Evolutionary conservation across 257 asterid species (phyloP).

Genomic region (Apocynum venetum): DNA sequence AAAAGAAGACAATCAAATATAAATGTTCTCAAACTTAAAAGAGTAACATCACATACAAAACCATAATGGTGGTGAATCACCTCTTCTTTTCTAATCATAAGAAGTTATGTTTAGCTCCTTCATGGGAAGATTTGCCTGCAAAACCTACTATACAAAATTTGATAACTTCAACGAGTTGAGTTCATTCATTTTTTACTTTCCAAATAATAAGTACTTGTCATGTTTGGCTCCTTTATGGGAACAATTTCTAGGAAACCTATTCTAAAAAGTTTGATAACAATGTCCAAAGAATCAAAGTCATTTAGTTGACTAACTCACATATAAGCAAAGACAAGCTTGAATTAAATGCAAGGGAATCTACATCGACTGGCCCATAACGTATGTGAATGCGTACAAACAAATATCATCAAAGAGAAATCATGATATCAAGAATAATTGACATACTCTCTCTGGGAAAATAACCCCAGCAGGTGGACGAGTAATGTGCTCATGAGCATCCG

Average conservation of each 20-base stretch:
- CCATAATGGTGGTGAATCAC: not conserved
- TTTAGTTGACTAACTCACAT: not conserved
- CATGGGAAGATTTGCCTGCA: not conserved
- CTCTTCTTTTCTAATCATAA: too few species aligned
- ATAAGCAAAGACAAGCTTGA: too few species aligned
- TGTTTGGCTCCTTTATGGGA: not conserved
- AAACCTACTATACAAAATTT: not conserved
- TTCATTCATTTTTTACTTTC: not conserved
- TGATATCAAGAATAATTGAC: not conserved
- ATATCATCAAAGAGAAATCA: not conserved
- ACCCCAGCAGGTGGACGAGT: conserved; percentile 85
- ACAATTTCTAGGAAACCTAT: not conserved
- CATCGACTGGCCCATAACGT: not conserved
- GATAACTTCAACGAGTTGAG: too few species aligned
- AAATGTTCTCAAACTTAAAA: not conserved
- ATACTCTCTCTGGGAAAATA: conserved; percentile 71
- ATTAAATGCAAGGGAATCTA: not conserved
- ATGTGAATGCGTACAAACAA: not conserved
- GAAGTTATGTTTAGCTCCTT: too few species aligned
- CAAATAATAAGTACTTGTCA: not conserved
- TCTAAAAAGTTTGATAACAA: not conserved
- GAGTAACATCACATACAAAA: not conserved
- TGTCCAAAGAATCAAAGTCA: not conserved
- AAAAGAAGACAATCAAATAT: not conserved
- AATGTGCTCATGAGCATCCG: conserved; percentile 74